Percentiles rank a stretch among this genome's conserved stretches.
phyloP scores from a whole-genome alignment of 352 stramenopile genomes.

The Phytopythium aichiense region DNA sequence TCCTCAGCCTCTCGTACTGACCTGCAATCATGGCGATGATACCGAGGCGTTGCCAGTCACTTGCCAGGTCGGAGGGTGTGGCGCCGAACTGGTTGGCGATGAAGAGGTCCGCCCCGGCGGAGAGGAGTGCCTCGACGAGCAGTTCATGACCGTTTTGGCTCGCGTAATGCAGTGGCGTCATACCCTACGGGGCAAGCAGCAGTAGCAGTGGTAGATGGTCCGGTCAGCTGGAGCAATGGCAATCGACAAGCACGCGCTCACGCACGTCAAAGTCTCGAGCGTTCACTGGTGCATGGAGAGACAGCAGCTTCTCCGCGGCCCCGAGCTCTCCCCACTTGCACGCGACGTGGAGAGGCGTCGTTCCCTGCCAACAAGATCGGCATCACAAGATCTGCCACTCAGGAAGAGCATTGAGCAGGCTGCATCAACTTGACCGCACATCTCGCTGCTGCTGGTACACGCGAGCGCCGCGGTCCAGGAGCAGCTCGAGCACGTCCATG shows the following conservation, averaged over 20 bases:
- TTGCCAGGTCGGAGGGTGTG: conserved; percentile 48
- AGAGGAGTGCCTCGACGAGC: conserved; percentile 37
- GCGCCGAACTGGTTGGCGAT: conserved; percentile 43
- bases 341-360: conserved; percentile 43
- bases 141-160: conserved; percentile 50
- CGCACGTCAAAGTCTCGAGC: conserved; percentile 37
- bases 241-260: background rate
- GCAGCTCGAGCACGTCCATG: conserved; percentile 46
- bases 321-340: conserved; percentile 51
- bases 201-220: background rate
- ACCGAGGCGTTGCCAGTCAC: conserved; percentile 50
- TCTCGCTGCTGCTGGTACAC: conserved; percentile 38
- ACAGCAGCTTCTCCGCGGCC: conserved; percentile 35
- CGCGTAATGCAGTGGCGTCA: conserved; percentile 48
- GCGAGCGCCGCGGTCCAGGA: conserved; percentile 36
- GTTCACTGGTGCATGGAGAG: conserved; percentile 21
- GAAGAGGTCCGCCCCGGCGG: conserved; percentile 28
- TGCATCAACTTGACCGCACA: conserved; percentile 10
- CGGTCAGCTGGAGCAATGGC: background rate
- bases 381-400: background rate
- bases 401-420: background rate
- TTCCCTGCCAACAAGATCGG: conserved; percentile 24
- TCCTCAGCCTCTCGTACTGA: conserved; percentile 6
- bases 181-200: conserved; percentile 22
- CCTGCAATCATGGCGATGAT: conserved; percentile 44